Evolutionary conservation across 1,139 yeast species (phyloP), one percentile per base, ranked within the genome.

Genomic region (Geotrichum reessii): DNA sequence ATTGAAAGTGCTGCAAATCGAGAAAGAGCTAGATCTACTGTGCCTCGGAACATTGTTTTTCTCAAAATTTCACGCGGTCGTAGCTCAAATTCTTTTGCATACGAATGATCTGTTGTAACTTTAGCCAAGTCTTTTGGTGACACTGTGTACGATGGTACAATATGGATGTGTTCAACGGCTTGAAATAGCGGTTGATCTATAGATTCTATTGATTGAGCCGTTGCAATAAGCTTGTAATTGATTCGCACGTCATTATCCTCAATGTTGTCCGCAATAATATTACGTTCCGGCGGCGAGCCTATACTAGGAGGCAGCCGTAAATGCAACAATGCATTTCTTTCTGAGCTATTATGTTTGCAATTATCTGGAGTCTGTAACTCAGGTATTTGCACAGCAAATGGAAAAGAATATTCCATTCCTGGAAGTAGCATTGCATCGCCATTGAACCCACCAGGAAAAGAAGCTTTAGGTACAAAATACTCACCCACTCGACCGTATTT

Each of bases 381-480:
- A 5, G 55, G 55, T 9, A 52, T 19, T 47, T 52, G 55, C n/a
- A 52, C 9, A 17, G 55, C 17, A 22, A 52, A 52, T 4, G 50
- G 50, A 22, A 52, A 52, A 2, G 47, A 22, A 21, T 52, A 52
- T 4, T 28, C 19, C 19, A 46, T 31, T 24, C 50, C 50, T 19
- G 50, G 46, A 14, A 22, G 44, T 7, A 50, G 46, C 21, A 28
- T 46, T 28, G 33, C 24, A 14, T 12, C 37, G 2, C 22, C 14
- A 37, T 37, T 17, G 19, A 14, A 7, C 2, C 21, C 9, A 7
- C 44, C 44, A 24, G 55, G 55, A 4, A 52, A 28, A 11, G 50
- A 33, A 31, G 28, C 14, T 4, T 9, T 25, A 5, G 55, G 55
- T 3, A 52, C 55, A 9, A 47, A 6, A 31, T 52, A 42, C 47